These are phyloP conservation scores for Yamadazyma insecticola DNA, from an alignment of 805 yeast species.

Conservation along the genomic window DNA sequence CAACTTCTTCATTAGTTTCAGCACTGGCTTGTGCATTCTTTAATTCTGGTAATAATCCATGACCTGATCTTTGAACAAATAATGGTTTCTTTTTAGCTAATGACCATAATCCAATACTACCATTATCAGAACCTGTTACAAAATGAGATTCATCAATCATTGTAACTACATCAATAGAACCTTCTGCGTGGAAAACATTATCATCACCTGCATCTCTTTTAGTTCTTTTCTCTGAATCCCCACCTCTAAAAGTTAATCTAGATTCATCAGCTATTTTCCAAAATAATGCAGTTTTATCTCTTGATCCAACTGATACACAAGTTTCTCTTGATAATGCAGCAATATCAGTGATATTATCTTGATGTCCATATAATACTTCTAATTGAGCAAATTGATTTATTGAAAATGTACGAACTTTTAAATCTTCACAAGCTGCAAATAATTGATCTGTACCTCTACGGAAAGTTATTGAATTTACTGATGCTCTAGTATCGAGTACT, in stretches of 20 bases:
- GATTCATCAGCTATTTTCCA: constrained; percentile 98
- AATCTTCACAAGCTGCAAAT: constrained; percentile 90
- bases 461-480: constrained; percentile 68
- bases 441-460: constrained; percentile 79
- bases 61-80: constrained; percentile 63
- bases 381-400: constrained; percentile 82
- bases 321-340: constrained; percentile 80
- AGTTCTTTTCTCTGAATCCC: constrained; percentile 52
- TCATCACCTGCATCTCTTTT: constrained; percentile 17
- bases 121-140: constrained; percentile 94
- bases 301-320: constrained; percentile 92
- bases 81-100: constrained; percentile 85
- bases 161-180: constrained; percentile 82
- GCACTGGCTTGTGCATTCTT: constrained; percentile 37
- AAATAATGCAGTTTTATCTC: constrained; percentile 91
- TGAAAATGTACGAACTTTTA: constrained; percentile 82
- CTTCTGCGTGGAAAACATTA: constrained; percentile 58
- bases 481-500: constrained; percentile 73
- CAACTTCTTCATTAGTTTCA: constrained; percentile 50
- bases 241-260: constrained; percentile 88
- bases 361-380: constrained; percentile 93
- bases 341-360: constrained; percentile 80
- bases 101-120: constrained; percentile 87
- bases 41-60: constrained; percentile 59
- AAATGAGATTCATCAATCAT: constrained; percentile 93